A percentile compares a stretch with the other conserved stretches of the same genome.
Conservation (phyloP, 108 stramenopile genomes). For the Conticribra guillardii region DNA sequence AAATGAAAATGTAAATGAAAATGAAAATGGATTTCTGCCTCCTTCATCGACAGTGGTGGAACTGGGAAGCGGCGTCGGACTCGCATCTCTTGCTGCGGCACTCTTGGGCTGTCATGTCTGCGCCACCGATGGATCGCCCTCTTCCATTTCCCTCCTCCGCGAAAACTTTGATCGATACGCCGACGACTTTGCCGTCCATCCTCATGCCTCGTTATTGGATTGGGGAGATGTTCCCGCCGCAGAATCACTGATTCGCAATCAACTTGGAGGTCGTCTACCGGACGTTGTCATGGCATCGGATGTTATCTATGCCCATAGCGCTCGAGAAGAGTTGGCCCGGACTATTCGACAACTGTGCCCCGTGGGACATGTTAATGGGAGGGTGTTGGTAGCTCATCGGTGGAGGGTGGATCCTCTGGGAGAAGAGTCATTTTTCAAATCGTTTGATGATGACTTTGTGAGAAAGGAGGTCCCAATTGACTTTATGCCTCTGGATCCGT, state of each 20-base stretch:
- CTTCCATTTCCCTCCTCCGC: constrained; percentile 12
- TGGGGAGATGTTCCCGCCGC: constrained; percentile 20
- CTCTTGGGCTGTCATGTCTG: constrained; percentile 27
- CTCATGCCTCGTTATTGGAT: constrained; percentile 6
- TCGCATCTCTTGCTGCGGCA: constrained; percentile 23
- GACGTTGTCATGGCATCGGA: constrained; percentile 33
- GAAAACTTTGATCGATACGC: constrained; percentile 31
- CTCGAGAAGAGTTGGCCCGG: constrained; percentile 18
- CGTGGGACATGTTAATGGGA: constrained; percentile 7
- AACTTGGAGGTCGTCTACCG: constrained; percentile 8
- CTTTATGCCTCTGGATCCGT: constrained; percentile 21
- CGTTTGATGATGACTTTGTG: constrained; percentile 24
- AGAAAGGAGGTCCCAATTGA: constrained; percentile 21
- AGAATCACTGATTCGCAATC: constrained; percentile 7
- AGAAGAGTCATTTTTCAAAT: constrained; percentile 22
- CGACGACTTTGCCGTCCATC: not conserved
- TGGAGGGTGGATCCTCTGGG: constrained; percentile 20
- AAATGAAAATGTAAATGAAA: not conserved
- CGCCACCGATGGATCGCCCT: constrained; percentile 27
- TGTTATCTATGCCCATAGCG: constrained; percentile 32
- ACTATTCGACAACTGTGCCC: constrained; percentile 24
- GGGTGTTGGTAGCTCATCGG: constrained; percentile 26
- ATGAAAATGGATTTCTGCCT: constrained; percentile 1
- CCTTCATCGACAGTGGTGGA: constrained; percentile 25
- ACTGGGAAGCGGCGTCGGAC: constrained; percentile 27